Conservation (phyloP, 2,329 filamentous ascomycete genomes). For the Sarocladium kiliense region DNA sequence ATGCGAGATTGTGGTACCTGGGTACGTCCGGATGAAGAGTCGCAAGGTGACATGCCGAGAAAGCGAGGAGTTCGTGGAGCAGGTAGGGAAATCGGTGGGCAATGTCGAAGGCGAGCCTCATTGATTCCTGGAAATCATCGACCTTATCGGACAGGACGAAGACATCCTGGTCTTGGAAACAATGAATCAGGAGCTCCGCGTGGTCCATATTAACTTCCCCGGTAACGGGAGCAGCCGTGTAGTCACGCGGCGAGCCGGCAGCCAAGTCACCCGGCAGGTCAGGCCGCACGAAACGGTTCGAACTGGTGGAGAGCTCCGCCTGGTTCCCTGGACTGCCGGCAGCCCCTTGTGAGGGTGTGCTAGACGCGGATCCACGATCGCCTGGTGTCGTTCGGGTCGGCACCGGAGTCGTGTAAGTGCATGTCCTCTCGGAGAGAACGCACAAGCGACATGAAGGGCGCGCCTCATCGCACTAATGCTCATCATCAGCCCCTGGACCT, state of each 20-base stretch:
- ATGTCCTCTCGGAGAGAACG: conserved; percentile 20
- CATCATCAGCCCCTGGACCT: neutral
- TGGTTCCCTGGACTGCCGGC: neutral
- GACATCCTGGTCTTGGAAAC: conserved; percentile 15
- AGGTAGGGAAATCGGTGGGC: conserved; percentile 35
- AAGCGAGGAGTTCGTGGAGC: conserved; percentile 41
- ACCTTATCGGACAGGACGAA: conserved; percentile 21
- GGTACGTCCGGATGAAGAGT: conserved; percentile 14
- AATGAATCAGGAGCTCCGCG: conserved; percentile 29
- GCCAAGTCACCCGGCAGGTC: neutral
- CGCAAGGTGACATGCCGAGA: conserved; percentile 36
- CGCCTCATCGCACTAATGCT: conserved; percentile 22
- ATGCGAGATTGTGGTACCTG: conserved; percentile 30
- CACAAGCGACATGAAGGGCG: conserved; percentile 23
- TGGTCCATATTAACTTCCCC: conserved; percentile 24
- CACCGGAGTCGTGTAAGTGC: conserved; percentile 16
- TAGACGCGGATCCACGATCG: neutral
- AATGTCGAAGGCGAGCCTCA: conserved; percentile 23
- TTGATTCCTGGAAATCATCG: conserved; percentile 12
- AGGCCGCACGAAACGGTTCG: neutral
- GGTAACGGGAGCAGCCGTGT: neutral
- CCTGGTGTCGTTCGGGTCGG: neutral
- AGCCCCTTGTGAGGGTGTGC: neutral
- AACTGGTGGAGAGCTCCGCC: neutral
- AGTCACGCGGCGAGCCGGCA: neutral